These are phyloP conservation scores for Globisporangium recalcitrans DNA, from an alignment of 352 stramenopile species.

Conservation along the genomic window DNA sequence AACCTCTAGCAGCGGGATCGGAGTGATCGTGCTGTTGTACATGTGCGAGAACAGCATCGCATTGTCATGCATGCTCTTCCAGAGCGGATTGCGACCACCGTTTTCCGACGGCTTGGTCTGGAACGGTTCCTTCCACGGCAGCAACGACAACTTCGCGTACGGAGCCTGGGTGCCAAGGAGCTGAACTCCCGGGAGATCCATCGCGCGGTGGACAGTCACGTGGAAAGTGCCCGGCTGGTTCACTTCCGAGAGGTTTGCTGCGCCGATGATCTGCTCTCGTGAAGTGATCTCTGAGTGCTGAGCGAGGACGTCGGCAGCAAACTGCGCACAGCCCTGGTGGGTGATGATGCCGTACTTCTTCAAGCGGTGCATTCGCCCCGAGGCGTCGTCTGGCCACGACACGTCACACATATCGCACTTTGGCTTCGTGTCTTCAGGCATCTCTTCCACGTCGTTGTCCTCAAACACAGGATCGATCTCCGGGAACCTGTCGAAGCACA, in stretches of 20 bases:
- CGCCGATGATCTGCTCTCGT: slow-evolving; percentile 41
- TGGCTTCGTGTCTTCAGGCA: slow-evolving; percentile 20
- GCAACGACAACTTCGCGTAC: slow-evolving; percentile 68
- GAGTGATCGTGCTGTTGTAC: slow-evolving; percentile 87
- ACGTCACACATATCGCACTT: slow-evolving; percentile 82
- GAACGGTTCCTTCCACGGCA: slow-evolving; percentile 82
- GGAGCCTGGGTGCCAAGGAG: slow-evolving; percentile 59
- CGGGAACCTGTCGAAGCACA: slow-evolving; percentile 26
- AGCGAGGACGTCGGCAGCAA: slow-evolving; percentile 62
- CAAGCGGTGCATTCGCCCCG: slow-evolving; percentile 49
- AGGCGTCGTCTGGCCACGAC: slow-evolving; percentile 69
- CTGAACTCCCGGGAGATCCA: slow-evolving; percentile 63
- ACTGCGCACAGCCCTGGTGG: slow-evolving; percentile 71
- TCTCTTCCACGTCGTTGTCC: slow-evolving; percentile 46
- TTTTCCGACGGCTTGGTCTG: slow-evolving; percentile 76
- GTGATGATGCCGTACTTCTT: slow-evolving; percentile 49
- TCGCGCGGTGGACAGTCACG: slow-evolving; percentile 65
- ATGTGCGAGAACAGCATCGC: slow-evolving; percentile 83
- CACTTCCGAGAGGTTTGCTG: slow-evolving; percentile 41
- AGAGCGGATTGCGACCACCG: slow-evolving; percentile 68
- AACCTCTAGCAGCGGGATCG: slow-evolving; percentile 76
- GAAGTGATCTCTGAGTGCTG: slow-evolving; percentile 52
- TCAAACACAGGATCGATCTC: slow-evolving; percentile 76
- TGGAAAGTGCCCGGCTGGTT: slow-evolving; percentile 75
- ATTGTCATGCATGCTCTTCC: slow-evolving; percentile 69